phyloP scores from a whole-genome alignment of 2,329 filamentous ascomycete genomes.

The Cladosporium cucumerinum region DNA sequence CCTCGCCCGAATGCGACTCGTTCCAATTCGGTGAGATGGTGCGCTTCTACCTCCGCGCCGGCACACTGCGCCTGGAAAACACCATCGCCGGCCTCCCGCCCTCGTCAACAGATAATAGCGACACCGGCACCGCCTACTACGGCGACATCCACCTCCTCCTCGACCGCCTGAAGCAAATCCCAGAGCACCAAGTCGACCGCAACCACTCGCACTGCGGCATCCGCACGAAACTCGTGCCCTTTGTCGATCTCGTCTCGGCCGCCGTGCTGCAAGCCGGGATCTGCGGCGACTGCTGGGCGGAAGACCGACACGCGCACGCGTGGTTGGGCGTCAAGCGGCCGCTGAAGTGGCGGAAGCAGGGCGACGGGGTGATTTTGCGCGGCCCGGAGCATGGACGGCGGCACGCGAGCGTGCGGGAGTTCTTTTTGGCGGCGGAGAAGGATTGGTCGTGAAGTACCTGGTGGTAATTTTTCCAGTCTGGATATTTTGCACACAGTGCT shows the following conservation, averaged over 20 bases:
- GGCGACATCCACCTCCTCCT: slow-evolving; percentile 63
- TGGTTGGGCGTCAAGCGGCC: slow-evolving; percentile 47
- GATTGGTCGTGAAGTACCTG: slow-evolving; percentile 26
- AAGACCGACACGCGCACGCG: slow-evolving; percentile 39
- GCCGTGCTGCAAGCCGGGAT: slow-evolving; percentile 43
- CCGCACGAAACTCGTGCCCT: slow-evolving; percentile 61
- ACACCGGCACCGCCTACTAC: slow-evolving; percentile 50
- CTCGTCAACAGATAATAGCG: slow-evolving; percentile 34
- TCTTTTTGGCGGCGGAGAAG: slow-evolving; percentile 34
- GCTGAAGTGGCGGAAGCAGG: slow-evolving; percentile 38
- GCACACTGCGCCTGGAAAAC: slow-evolving; percentile 56
- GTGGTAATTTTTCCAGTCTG: background rate
- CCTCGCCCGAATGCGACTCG: slow-evolving; percentile 67
- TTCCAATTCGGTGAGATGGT: slow-evolving; percentile 77
- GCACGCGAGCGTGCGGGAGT: slow-evolving; percentile 28
- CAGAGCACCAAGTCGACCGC: slow-evolving; percentile 70
- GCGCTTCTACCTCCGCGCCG: slow-evolving; percentile 63
- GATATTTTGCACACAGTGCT: too few species aligned
- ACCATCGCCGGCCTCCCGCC: slow-evolving; percentile 35
- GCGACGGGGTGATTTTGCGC: slow-evolving; percentile 22
- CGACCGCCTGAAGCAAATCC: slow-evolving; percentile 60
- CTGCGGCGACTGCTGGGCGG: slow-evolving; percentile 45
- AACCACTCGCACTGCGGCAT: slow-evolving; percentile 72
- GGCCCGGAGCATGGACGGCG: slow-evolving; percentile 24
- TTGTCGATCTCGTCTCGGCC: slow-evolving; percentile 61